Base-by-base conservation (phyloP, 2,329 filamentous ascomycete species). In the Claviceps pazoutovae region DNA sequence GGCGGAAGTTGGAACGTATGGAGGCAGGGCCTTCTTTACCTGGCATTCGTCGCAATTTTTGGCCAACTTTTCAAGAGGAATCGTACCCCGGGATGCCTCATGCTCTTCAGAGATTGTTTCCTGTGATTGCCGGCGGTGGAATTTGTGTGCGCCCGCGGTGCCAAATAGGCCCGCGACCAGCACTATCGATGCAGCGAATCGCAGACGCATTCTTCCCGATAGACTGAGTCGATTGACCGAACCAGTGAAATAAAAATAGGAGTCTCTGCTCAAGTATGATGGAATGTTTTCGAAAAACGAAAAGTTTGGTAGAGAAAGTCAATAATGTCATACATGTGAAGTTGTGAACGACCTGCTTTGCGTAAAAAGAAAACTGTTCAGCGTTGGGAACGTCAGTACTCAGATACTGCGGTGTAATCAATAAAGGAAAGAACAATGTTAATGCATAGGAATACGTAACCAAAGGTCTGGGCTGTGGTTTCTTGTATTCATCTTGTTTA, bases 1-100 rank as follows among this genome's bases (percentile, higher is more conserved):
- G 9, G 6, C 23, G 23, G 23, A 26, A 26, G 5, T 26, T 26
- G n/a, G n/a, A 9, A 17, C 8, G 7, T 11, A 11, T 19, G 9
- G 42, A 34, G 19, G 17, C 14, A 26, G 23, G 41, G 7, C 4
- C n/a, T 13, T 46, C 48, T 21, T 6, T 17, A 55, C 53, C 48
- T 55, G 38, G 45, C 54, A 55, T 9, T 47, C 49, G 23, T 39
- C 37, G n/a, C 54, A 55, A 5, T 36, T 52, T n/a, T 50, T 37
- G n/a, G 39, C 11, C 8, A 8, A 11, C 1, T 42, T 9, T 42
- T 13, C 8, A 13, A 19, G 17, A 42, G 39, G 21, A 42, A 26
- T 26, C 1, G 5, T 26, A 26, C 23, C 23, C 23, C 23, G 23
- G 5, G 23, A 23, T 11, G 46, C 38, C 37, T 50, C 49, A 14